Base-by-base conservation (phyloP, 78 protist genomes). In the Dictyostelium capitatum region DNA sequence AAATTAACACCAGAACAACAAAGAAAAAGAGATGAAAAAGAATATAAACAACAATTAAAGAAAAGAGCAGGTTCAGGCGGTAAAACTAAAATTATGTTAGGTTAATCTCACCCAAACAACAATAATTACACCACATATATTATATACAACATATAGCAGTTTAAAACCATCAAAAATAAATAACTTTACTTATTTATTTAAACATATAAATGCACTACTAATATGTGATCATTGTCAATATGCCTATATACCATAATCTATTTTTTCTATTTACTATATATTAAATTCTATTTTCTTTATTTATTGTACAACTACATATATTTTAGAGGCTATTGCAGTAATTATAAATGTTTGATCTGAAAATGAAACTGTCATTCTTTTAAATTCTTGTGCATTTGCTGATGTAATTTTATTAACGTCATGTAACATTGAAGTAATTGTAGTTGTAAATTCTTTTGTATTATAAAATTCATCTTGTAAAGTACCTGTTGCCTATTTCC, bases 301-400 rank as follows among this genome's bases (percentile, higher is more conserved):
- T 85, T 85, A 85, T 59, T 85, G 82, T 85, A 85, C 92, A 85
- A 85, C 83, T 73, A 85, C 92, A 28, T 53, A 74, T 19, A 85
- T 62, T 51, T 85, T 85, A 25, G 77, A 43, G 17, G 65, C 79
- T 37, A 64, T 30, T 28, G 64, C 64, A 14, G 92, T 75, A 9
- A 85, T 25, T 43, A 85, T 53, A 62, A 54, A 85, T 12, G 83
- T 59, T 85, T 75, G 69, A 74, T 85, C 77, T 25, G 82, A 54
- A 62, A 41, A 85, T 46, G 69, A 73, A 74, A 85, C 92, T 85
- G 83, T 73, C 46, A 85, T 30, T 85, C 92, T 85, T 50, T 85
- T 85, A 48, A 85, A 85, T 57, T 85, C 92, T 75, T 85, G 92
- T 30, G 59, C 48, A 32, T 20, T 75, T 25, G 92, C n/a, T 15